phyloP scores from a whole-genome alignment of 495 filamentous ascomycete genomes.

The Neurospora tetraspora region DNA sequence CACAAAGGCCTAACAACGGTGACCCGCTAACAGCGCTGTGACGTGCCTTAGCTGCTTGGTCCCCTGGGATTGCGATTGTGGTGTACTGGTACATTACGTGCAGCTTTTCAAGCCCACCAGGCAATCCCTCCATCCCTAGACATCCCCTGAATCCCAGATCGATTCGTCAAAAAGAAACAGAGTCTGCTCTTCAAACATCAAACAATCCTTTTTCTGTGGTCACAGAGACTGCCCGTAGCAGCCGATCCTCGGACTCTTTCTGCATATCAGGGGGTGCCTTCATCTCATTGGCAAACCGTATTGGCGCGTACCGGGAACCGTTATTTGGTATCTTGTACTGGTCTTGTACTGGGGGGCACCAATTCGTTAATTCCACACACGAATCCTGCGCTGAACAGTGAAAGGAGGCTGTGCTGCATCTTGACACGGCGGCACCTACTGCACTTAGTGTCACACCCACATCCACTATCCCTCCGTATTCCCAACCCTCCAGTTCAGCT shows the following conservation, averaged over 20 bases:
- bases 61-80: constrained; percentile 2
- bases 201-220: not conserved
- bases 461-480: constrained; percentile 1
- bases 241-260: not conserved
- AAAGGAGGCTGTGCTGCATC: constrained; percentile 14
- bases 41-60: constrained; percentile 7
- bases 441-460: not conserved
- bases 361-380: not conserved
- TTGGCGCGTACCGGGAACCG: not conserved
- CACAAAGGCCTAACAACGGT: not conserved
- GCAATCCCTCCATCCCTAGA: not conserved
- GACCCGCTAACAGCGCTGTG: constrained; percentile 6
- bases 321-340: not conserved
- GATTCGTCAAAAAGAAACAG: not conserved
- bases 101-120: not conserved
- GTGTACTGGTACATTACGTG: not conserved
- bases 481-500: not conserved
- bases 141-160: not conserved
- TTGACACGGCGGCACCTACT: constrained; percentile 8
- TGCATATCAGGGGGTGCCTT: not conserved
- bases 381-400: constrained; percentile 3
- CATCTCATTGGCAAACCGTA: not conserved
- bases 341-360: not conserved
- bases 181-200: not conserved
- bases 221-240: not conserved